These are phyloP conservation scores for Ogataea minuta DNA, from an alignment of 805 yeast species.

Conservation along the genomic window DNA sequence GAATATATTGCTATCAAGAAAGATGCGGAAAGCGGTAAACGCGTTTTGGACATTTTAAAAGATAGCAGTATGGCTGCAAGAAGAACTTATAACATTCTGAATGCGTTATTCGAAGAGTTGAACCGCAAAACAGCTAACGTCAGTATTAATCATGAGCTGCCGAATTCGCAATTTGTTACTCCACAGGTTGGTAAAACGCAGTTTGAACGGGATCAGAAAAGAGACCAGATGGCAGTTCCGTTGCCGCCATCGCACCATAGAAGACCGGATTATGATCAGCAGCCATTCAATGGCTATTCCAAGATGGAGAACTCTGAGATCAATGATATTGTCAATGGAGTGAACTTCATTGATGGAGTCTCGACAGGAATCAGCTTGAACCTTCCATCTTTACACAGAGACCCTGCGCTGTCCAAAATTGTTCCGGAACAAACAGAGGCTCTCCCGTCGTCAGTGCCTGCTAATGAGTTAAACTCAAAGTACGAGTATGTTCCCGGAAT, in stretches of 20 bases:
- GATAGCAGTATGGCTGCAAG: slow-evolving; percentile 75
- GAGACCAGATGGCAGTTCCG: slow-evolving; percentile 10
- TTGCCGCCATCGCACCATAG: slow-evolving; percentile 12
- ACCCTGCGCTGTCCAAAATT: background rate
- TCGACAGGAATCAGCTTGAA: slow-evolving; percentile 34
- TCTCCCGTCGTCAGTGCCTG: slow-evolving; percentile 2
- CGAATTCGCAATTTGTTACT: slow-evolving; percentile 25
- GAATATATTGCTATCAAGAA: slow-evolving; percentile 58
- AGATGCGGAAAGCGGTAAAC: slow-evolving; percentile 82
- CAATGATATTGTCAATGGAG: slow-evolving; percentile 30
- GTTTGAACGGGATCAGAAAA: slow-evolving; percentile 20
- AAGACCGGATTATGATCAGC: slow-evolving; percentile 4
- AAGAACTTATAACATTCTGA: slow-evolving; percentile 75
- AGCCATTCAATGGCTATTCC: slow-evolving; percentile 14
- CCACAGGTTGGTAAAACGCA: slow-evolving; percentile 30
- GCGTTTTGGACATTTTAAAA: slow-evolving; percentile 66
- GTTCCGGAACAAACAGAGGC: background rate
- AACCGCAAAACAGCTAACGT: slow-evolving; percentile 65
- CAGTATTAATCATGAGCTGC: slow-evolving; percentile 22
- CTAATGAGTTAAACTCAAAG: slow-evolving; percentile 11
- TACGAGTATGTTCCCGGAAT: slow-evolving; percentile 69
- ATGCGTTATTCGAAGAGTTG: slow-evolving; percentile 75
- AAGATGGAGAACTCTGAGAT: slow-evolving; percentile 23
- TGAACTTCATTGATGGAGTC: slow-evolving; percentile 35
- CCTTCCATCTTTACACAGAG: slow-evolving; percentile 12